Evolutionary conservation across 495 filamentous ascomycete genomes (phyloP), one percentile per base, ranked within the genome.

Genomic region (Hyaloscypha hepaticicola): DNA sequence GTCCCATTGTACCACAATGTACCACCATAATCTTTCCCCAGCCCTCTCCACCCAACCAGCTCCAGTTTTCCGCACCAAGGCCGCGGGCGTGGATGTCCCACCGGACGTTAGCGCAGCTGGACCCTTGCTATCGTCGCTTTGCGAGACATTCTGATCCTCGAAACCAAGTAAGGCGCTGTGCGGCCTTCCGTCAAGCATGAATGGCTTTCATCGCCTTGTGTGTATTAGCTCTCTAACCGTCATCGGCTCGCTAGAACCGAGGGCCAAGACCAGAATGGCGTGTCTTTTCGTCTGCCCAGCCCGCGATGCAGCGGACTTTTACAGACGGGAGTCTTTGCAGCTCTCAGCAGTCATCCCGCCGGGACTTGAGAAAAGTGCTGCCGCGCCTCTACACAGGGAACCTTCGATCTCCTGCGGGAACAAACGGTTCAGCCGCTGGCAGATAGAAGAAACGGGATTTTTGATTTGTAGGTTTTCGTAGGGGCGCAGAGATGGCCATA

Each of bases 141-240:
- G 31, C 29, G 31, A 25, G 29, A 59, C 31, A 38, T 59, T 28
- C 22, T 45, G 21, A 48, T 9, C 26, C 55, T 57, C 55, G 33
- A 7, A 3, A 27, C 16, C 50, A 24, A n/a, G n/a, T n/a, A n/a
- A n/a, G 21, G 24, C 2, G 50, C 50, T 53, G 9, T 24, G 25
- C 9, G 55, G 55, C 55, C n/a, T 28, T 57, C 28, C 55, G 29
- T 33, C n/a, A n/a, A n/a, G 55, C 55, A 57, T 57, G 55, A 28
- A 41, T 16, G 8, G n/a, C 26, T 26, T n/a, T 57, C 22, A 27
- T 25, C 6, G 50, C 50, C 50, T 53, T 53, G 21, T 27, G n/a
- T 53, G 25, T 3, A 16, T 45, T 45, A 3, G 38, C 11, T 45
- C 38, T 19, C 38, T 45, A 16, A 16, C 38, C 38, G 38, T 45